Base-by-base conservation (phyloP, 371 early-diverging fungal species). In the Phascolomyces articulosus region DNA sequence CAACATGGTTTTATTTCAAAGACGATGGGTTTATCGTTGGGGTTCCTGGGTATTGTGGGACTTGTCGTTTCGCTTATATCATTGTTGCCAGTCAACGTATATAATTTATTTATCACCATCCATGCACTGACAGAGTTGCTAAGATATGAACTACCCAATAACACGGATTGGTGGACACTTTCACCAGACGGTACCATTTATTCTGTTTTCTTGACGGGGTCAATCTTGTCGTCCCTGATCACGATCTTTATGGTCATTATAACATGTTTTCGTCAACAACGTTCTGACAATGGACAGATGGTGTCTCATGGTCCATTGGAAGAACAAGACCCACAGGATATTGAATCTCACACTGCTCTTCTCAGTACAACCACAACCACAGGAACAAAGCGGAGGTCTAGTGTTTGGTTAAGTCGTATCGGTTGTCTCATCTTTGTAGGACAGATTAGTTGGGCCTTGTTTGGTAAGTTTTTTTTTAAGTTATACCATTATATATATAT, bases 91-190 rank as follows among this genome's bases (percentile, higher is more conserved):
- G 58, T 72, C 47, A 72, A 72, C 60, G 38, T 68, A 21, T 72
- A 72, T 63, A 72, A 72, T 48, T 63, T 72, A 34, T 71, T 73
- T 54, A 70, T 77, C 23, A 66, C 71, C 24, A 71, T 70, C 59
- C 72, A 75, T 55, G 66, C 68, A 44, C 63, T 73, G 53, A 73
- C 68, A 58, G 73, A 77, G 55, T 49, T 70, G 24, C 40, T 66
- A 34, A 63, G 53, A 20, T 62, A 70, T 58, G 71, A 66, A 51
- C 51, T 64, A 47, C 21, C 63, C n/a, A 44, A 66, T 8, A 57
- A 31, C 28, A 58, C 31, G 21, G 48, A 64, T 8, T 63, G 64
- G 63, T 66, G 66, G 66, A 18, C 57, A 20, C 41, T 64, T 23
- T 60, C 68, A 18, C 38, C 66, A 9, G 57, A 58, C 16, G 64